Conservation (phyloP, 2,329 filamentous ascomycete genomes). For the Colletotrichum aenigma region DNA sequence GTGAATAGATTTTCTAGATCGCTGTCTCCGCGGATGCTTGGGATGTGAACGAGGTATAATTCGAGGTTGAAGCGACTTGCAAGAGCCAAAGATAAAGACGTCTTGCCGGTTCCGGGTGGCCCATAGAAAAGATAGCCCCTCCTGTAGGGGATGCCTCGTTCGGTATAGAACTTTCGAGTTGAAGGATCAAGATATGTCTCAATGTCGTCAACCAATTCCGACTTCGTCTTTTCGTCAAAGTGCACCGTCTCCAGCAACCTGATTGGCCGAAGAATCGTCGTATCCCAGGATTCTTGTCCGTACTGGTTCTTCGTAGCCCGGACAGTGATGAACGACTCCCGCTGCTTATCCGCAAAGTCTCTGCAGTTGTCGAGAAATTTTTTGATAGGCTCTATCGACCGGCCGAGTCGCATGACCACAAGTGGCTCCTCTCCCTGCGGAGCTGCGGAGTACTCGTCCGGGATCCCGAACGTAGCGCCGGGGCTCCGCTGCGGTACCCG, state of each 20-base stretch:
- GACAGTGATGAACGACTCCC: constrained; percentile 38
- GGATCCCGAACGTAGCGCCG: constrained; percentile 16
- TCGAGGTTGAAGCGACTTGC: constrained; percentile 75
- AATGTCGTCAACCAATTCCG: constrained; percentile 72
- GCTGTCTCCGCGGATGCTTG: constrained; percentile 35
- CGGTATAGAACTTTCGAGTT: constrained; percentile 68
- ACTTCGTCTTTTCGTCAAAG: constrained; percentile 50
- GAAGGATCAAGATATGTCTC: constrained; percentile 66
- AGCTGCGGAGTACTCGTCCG: constrained; percentile 36
- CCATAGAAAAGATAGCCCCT: constrained; percentile 76
- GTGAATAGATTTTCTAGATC: constrained; percentile 36
- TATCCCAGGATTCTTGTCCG: constrained; percentile 35
- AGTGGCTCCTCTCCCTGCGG: constrained; percentile 41
- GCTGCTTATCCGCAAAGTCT: constrained; percentile 36
- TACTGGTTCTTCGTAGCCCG: constrained; percentile 30
- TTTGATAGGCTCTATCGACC: constrained; percentile 35
- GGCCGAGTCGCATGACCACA: constrained; percentile 41
- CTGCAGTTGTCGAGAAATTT: constrained; percentile 32
- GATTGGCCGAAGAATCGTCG: constrained; percentile 32
- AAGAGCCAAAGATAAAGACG: constrained; percentile 75
- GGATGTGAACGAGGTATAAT: constrained; percentile 75
- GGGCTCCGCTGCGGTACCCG: constrained; percentile 27
- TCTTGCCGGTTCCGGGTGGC: constrained; percentile 77
- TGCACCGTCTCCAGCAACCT: constrained; percentile 36
- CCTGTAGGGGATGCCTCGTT: constrained; percentile 76